phyloP scores from a whole-genome alignment of 108 stramenopile genomes.

The Cyclotella choctawhatcheeana region DNA sequence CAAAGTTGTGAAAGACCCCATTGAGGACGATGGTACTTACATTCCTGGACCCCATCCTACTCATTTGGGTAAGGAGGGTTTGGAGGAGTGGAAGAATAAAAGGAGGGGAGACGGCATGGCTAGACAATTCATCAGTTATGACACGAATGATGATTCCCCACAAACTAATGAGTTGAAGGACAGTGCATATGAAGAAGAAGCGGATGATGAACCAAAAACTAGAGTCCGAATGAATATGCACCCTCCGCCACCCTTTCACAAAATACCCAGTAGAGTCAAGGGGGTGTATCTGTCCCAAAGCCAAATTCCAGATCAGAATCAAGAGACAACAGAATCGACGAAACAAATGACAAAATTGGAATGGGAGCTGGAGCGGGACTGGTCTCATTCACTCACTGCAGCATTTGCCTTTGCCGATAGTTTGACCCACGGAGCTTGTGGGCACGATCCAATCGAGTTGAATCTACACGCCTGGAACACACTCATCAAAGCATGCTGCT shows the following conservation, averaged over 20 bases:
- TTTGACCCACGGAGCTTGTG: slow-evolving; percentile 87
- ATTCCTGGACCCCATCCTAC: slow-evolving; percentile 52
- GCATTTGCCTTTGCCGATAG: slow-evolving; percentile 89
- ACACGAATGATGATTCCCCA: neutral
- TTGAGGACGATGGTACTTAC: slow-evolving; percentile 50
- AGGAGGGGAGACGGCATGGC: slow-evolving; percentile 35
- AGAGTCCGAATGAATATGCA: slow-evolving; percentile 62
- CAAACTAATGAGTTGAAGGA: neutral
- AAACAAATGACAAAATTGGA: slow-evolving; percentile 68
- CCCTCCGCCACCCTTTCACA: slow-evolving; percentile 76
- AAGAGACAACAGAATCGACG: slow-evolving; percentile 8
- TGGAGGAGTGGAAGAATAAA: slow-evolving; percentile 44
- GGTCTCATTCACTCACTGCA: slow-evolving; percentile 71
- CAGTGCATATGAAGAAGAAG: slow-evolving; percentile 22
- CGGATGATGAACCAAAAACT: slow-evolving; percentile 35
- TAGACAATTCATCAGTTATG: slow-evolving; percentile 8
- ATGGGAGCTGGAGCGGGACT: slow-evolving; percentile 73
- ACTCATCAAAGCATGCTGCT: slow-evolving; percentile 82
- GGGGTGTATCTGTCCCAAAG: slow-evolving; percentile 58
- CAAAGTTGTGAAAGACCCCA: slow-evolving; percentile 56
- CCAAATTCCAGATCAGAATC: slow-evolving; percentile 10
- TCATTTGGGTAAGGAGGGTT: slow-evolving; percentile 40
- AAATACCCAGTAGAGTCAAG: slow-evolving; percentile 73
- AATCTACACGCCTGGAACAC: slow-evolving; percentile 68
- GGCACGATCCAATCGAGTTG: slow-evolving; percentile 78